phyloP scores from a whole-genome alignment of 2,329 filamentous ascomycete genomes.

The Colletotrichum spinosum region DNA sequence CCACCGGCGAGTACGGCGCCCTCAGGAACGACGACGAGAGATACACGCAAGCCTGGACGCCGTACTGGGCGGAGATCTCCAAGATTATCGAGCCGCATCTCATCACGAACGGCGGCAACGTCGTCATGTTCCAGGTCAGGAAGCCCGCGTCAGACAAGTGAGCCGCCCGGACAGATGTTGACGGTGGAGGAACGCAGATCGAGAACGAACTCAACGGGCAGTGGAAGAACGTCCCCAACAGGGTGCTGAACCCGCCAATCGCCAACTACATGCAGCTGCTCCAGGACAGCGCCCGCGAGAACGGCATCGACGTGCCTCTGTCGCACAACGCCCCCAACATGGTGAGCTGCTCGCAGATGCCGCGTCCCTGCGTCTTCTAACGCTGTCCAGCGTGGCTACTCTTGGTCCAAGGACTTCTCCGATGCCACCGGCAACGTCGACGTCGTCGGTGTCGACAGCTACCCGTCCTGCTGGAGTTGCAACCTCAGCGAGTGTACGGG shows the following conservation, averaged over 20 bases:
- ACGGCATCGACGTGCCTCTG: conserved; percentile 69
- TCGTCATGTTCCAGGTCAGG: conserved; percentile 59
- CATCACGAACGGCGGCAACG: conserved; percentile 68
- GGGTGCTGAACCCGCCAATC: conserved; percentile 59
- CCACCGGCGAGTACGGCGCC: conserved; percentile 67
- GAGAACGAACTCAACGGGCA: conserved; percentile 66
- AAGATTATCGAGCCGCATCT: conserved; percentile 63
- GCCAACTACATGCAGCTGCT: conserved; percentile 69
- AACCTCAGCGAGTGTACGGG: conserved; percentile 70
- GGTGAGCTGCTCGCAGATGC: conserved; percentile 39
- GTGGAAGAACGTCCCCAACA: conserved; percentile 53
- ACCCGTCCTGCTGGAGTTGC: conserved; percentile 72
- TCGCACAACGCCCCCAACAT: conserved; percentile 71
- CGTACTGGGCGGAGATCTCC: conserved; percentile 63
- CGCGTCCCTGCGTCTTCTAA: conserved; percentile 12
- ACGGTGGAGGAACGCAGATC: conserved; percentile 49
- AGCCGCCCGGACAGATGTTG: background rate
- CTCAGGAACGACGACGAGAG: conserved; percentile 64
- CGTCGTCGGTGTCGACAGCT: conserved; percentile 63
- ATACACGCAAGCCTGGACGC: conserved; percentile 65
- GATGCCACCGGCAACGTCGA: conserved; percentile 68
- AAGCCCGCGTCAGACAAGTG: too few relatives aligned
- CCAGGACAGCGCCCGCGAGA: conserved; percentile 62
- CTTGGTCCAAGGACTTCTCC: conserved; percentile 71
- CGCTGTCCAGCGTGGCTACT: conserved; percentile 49